A percentile compares a stretch with the other conserved stretches of the same genome.
phyloP scores from a whole-genome alignment of 108 stramenopile genomes.

The Discostella stelligeroides region DNA sequence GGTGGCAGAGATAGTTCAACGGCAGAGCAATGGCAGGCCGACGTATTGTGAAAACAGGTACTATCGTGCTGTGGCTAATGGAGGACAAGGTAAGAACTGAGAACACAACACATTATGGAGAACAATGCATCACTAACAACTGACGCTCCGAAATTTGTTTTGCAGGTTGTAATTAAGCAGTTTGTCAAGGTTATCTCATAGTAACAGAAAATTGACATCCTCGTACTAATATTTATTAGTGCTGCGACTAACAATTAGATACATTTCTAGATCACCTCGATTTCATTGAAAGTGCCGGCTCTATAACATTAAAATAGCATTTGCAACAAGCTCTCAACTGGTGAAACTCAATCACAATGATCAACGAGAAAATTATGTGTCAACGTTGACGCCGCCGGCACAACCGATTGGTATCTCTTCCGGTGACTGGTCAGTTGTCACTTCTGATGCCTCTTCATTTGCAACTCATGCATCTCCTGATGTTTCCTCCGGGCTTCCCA shows the following conservation, averaged over 20 bases:
- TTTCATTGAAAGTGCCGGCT: too few relatives aligned
- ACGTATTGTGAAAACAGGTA: conserved; percentile 88
- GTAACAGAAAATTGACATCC: too few relatives aligned
- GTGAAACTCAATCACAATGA: not conserved
- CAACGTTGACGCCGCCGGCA: too few relatives aligned
- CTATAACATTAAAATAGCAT: too few relatives aligned
- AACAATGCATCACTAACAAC: not conserved
- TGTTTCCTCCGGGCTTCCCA: conserved; percentile 78
- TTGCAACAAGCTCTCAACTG: too few relatives aligned
- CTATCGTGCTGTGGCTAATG: conserved; percentile 84
- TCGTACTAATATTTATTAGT: too few relatives aligned
- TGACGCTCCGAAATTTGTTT: not conserved
- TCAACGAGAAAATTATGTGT: too few relatives aligned
- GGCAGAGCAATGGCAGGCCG: conserved; percentile 69
- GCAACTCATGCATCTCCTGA: conserved; percentile 56
- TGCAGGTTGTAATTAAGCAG: conserved; percentile 15
- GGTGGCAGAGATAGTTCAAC: conserved; percentile 65
- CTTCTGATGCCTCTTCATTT: conserved; percentile 1
- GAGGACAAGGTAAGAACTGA: conserved; percentile 67
- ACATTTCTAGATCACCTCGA: too few relatives aligned
- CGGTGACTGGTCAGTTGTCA: too few relatives aligned
- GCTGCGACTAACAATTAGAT: too few relatives aligned
- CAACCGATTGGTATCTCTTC: too few relatives aligned
- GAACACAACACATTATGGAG: not conserved
- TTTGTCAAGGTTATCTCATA: not conserved